These are phyloP conservation scores for Xylaria intraflava DNA, from an alignment of 495 filamentous ascomycete genomes.

Conservation along the genomic window DNA sequence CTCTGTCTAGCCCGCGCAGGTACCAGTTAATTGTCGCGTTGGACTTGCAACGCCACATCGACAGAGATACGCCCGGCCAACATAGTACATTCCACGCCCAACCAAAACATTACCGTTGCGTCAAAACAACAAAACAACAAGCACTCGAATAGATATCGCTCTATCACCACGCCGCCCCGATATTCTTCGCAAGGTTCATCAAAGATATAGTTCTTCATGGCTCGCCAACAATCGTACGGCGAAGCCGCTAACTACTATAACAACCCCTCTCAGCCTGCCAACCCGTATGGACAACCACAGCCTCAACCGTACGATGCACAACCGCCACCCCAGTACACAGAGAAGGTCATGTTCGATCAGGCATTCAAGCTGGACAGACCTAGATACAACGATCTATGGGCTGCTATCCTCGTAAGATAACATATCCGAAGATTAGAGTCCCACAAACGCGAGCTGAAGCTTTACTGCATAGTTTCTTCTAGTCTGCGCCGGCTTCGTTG, in stretches of 20 bases:
- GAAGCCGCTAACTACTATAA: slow-evolving; percentile 21
- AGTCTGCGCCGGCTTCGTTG: slow-evolving; percentile 68
- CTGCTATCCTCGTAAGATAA: slow-evolving; percentile 57
- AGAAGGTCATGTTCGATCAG: slow-evolving; percentile 64
- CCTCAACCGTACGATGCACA: slow-evolving; percentile 12
- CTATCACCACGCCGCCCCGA: no score
- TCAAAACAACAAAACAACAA: slow-evolving; percentile 6
- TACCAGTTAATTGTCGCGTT: neutral
- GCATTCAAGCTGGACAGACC: slow-evolving; percentile 73
- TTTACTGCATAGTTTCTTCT: slow-evolving; percentile 50
- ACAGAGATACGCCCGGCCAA: no score
- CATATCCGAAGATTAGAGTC: neutral
- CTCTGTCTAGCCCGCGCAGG: no score
- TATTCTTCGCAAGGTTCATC: neutral
- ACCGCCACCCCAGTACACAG: slow-evolving; percentile 18
- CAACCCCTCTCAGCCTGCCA: slow-evolving; percentile 4
- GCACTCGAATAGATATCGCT: neutral
- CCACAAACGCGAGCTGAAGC: neutral
- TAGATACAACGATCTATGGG: slow-evolving; percentile 87
- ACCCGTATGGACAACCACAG: slow-evolving; percentile 12
- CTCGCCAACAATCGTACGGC: slow-evolving; percentile 17
- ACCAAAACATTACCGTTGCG: neutral
- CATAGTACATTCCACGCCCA: slow-evolving; percentile 1
- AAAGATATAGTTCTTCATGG: slow-evolving; percentile 12
- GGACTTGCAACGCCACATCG: neutral